Evolutionary conservation across 139 green algal species (phyloP).

Genomic region (Chlorella ohadii): DNA sequence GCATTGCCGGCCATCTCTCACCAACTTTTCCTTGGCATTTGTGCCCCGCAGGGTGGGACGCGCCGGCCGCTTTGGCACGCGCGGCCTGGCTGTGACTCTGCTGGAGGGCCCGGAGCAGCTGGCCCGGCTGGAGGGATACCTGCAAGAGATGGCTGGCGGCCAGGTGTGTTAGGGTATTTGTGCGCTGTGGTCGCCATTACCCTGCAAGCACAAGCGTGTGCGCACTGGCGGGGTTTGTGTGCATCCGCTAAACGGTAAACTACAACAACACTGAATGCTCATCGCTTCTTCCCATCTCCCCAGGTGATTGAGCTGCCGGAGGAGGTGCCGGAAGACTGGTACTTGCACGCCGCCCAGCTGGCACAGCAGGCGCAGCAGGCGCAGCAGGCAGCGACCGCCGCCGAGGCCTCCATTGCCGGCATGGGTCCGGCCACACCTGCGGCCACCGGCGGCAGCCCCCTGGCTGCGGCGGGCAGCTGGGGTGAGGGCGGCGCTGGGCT

Average conservation of each 20-base stretch:
- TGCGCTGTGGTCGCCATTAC: not conserved
- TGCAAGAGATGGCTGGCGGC: constrained; percentile 13
- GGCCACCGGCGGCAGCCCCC: not conserved
- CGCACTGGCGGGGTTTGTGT: too few relatives aligned
- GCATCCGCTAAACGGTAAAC: too few relatives aligned
- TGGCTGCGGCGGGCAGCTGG: constrained; percentile 17
- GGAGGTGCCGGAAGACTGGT: constrained; percentile 10
- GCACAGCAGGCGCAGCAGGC: not conserved
- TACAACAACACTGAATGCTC: too few relatives aligned
- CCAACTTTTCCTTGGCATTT: too few relatives aligned
- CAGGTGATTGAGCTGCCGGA: constrained; percentile 24
- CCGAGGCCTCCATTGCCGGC: not conserved
- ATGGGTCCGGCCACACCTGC: constrained; percentile 5
- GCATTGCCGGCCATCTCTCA: too few relatives aligned
- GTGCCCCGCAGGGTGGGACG: constrained; percentile 63
- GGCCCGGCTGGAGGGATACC: constrained; percentile 8
- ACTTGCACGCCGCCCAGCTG: not conserved
- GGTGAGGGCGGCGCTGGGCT: not conserved
- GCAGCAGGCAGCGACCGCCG: not conserved
- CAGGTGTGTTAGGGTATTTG: not conserved
- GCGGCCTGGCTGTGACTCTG: constrained; percentile 68
- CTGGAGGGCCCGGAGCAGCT: constrained; percentile 34
- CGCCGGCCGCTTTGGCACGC: constrained; percentile 83
- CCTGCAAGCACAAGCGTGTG: too few relatives aligned
- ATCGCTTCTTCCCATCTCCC: too few relatives aligned